Evolutionary conservation across 306 rosid species (phyloP).

Genomic region (Alnus rubra): DNA sequence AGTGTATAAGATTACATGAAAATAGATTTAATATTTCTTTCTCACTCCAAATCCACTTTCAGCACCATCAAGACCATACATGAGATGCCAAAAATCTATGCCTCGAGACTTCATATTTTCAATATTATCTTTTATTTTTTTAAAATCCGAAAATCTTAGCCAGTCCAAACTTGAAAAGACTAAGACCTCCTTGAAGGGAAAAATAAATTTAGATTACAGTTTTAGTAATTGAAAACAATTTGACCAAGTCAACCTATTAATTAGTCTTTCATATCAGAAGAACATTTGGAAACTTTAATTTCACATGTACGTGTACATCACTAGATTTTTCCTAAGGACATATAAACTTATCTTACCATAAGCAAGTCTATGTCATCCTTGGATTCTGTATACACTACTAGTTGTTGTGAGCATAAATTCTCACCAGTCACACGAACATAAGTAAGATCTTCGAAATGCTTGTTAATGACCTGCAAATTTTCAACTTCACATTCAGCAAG

Average conservation of each 20-base stretch:
- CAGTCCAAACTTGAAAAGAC: constrained; percentile 23
- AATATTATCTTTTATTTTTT: background rate
- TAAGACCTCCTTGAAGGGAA: background rate
- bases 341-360: constrained; percentile 51
- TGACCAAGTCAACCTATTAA: background rate
- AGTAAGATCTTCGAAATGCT: constrained; percentile 69
- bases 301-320: background rate
- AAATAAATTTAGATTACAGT: background rate
- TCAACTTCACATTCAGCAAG: constrained; percentile 31
- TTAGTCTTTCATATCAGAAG: background rate
- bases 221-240: background rate
- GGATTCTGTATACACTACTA: constrained; percentile 70
- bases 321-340: background rate
- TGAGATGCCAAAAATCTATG: constrained; percentile 21
- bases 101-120: constrained; percentile 11
- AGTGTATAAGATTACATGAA: constrained; percentile 3
- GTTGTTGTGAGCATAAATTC: constrained; percentile 46
- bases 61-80: background rate
- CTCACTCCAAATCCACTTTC: constrained; percentile 6
- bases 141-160: constrained; percentile 16
- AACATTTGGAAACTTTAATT: background rate
- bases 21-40: constrained; percentile 8
- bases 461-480: constrained; percentile 68
- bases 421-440: constrained; percentile 52
- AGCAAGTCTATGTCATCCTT: constrained; percentile 65